Percentiles rank a stretch among this genome's conserved stretches.
phyloP scores from a whole-genome alignment of 2,329 filamentous ascomycete species.

The Aureobasidium sp. region DNA sequence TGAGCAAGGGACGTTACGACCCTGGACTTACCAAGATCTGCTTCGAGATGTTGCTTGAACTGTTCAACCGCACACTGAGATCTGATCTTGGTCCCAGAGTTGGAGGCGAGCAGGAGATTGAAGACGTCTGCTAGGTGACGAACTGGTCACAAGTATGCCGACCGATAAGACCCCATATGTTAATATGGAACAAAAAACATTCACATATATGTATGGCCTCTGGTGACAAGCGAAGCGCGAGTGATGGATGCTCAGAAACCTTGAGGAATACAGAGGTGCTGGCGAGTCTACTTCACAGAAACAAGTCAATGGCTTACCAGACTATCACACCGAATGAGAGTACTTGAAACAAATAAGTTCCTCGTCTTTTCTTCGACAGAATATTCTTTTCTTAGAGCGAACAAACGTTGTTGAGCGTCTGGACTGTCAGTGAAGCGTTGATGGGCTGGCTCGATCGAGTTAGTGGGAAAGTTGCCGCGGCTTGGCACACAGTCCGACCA shows the following conservation, averaged over 20 bases:
- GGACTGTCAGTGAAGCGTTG: neutral
- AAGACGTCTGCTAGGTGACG: conserved; percentile 27
- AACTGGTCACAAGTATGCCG: neutral
- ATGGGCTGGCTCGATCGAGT: neutral
- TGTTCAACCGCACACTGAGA: conserved; percentile 72
- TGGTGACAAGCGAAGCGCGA: neutral
- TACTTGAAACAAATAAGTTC: neutral
- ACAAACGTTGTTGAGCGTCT: neutral
- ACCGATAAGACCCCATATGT: neutral
- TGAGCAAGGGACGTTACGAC: conserved; percentile 90
- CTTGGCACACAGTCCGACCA: neutral
- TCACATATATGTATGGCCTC: neutral
- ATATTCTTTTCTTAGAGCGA: neutral
- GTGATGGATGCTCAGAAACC: neutral
- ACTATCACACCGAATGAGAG: neutral
- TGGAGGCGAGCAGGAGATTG: conserved; percentile 35
- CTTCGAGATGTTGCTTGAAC: conserved; percentile 80
- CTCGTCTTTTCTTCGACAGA: neutral
- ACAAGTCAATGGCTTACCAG: neutral
- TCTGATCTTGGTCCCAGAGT: conserved; percentile 65
- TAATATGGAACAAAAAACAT: neutral
- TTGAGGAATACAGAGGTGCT: neutral
- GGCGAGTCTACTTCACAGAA: neutral
- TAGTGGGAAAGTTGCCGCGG: neutral
- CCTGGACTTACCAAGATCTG: conserved; percentile 78